Evolutionary conservation across 768 basidiomycete genomes (phyloP).

Genomic region (Solioccasus polychromus): DNA sequence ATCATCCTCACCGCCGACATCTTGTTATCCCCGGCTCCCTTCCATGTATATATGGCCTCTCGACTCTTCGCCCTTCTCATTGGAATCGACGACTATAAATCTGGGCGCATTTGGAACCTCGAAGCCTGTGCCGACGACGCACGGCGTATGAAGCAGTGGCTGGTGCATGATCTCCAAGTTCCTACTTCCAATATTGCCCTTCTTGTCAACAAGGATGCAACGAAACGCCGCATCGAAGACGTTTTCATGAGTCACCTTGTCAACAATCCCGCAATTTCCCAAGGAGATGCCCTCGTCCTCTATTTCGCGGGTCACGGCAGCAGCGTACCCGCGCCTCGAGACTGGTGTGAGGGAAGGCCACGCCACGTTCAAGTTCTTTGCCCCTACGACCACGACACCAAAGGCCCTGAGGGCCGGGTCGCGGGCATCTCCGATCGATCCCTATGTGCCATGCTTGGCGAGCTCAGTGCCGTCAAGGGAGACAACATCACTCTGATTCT

Average conservation of each 20-base stretch:
- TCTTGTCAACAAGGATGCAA: constrained; percentile 57
- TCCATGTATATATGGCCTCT: constrained; percentile 34
- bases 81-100: constrained; percentile 69
- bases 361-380: constrained; percentile 57
- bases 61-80: constrained; percentile 65
- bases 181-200: constrained; percentile 55
- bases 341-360: constrained; percentile 51
- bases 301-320: constrained; percentile 79
- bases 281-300: constrained; percentile 62
- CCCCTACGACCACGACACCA: constrained; percentile 63
- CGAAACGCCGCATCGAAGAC: constrained; percentile 59
- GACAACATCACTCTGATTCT: constrained; percentile 68
- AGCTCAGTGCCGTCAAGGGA: constrained; percentile 56
- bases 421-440: constrained; percentile 70
- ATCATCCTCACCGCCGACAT: constrained; percentile 14
- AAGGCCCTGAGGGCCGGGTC: constrained; percentile 42
- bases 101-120: constrained; percentile 61
- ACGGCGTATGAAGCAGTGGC: constrained; percentile 54
- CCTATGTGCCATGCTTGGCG: constrained; percentile 55
- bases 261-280: constrained; percentile 56
- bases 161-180: constrained; percentile 53
- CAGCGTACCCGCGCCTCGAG: constrained; percentile 50
- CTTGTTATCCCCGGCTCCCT: constrained; percentile 8
- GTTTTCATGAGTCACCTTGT: constrained; percentile 59
- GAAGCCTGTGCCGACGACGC: constrained; percentile 66